Percentiles rank a stretch among this genome's conserved stretches.
phyloP scores from a whole-genome alignment of 106 monocot species.

The Dendrobium nobile region DNA sequence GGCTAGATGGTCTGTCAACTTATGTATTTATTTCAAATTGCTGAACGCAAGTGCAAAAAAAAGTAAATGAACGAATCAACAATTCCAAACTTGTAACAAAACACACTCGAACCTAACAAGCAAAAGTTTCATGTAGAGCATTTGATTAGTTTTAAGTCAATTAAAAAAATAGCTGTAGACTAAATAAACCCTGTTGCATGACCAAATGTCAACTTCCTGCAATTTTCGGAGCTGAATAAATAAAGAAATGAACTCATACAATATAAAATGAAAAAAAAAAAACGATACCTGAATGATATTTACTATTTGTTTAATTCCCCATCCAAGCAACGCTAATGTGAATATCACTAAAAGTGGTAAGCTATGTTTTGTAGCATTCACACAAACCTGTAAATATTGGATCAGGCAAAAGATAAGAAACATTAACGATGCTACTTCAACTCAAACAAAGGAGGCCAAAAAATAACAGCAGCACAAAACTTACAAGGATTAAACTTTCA shows the following conservation, averaged over 20 bases:
- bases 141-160: background rate
- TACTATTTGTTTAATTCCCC: conserved; percentile 78
- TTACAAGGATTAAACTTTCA: conserved; percentile 56
- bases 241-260: background rate
- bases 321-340: conserved; percentile 57
- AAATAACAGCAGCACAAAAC: conserved; percentile 4
- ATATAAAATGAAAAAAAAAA: background rate
- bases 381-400: conserved; percentile 36
- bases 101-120: background rate
- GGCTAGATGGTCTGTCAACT: no score
- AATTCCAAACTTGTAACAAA: background rate
- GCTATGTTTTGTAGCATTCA: conserved; percentile 27
- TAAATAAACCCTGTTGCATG: background rate
- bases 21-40: no score
- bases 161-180: background rate
- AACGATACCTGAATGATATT: conserved; percentile 83
- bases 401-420: background rate
- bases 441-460: background rate
- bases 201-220: background rate
- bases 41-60: no score
- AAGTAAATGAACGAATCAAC: background rate
- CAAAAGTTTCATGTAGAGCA: background rate
- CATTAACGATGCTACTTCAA: background rate
- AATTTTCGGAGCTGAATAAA: background rate
- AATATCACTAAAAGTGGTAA: conserved; percentile 38